Evolutionary conservation across 192 early-diverging fungal genomes (phyloP), one percentile per base, ranked within the genome.

Genomic region (Backusella macrospora): DNA sequence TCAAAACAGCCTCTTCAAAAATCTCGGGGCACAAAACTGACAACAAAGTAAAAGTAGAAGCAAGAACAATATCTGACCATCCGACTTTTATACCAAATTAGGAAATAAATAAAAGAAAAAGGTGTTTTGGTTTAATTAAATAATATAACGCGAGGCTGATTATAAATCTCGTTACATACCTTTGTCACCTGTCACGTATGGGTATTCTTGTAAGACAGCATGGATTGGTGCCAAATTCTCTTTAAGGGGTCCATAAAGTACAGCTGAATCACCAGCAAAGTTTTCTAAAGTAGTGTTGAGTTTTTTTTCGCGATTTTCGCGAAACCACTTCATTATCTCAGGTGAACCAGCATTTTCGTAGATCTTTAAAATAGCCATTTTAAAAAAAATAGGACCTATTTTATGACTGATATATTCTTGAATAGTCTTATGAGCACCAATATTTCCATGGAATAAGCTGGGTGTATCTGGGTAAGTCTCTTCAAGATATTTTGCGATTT

Each of bases 401-500:
- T 78, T 77, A 14, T 63, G 13, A 23, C 73, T 72, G 10, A 77
- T 67, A 59, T 80, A 84, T 6, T 82, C 71, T 39, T 81, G 70
- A 44, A 84, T 80, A 55, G 86, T 82, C 10, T 73, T 62, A 26
- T 82, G 81, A 4, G 84, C 34, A 26, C 76, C 80, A 72, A 82
- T 74, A 7, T 59, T 63, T 8, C 72, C 40, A 4, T 79, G 76
- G 65, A 87, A 86, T 13, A 87, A 38, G 0, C 72, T 79, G 13
- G 85, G 86, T 0, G 76, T 76, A 34, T 86, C 76, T 3, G 90
- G 90, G 63, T 85, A 90, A 21, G 78, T 81, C 21, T 78, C 78
- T 26, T 91, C 90, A 5, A 91, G 77, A 44, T 87, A 90, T n/a
- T 83, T 72, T 4, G 87, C 86, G 70, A 91, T 91, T 1, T 80